Conservation (phyloP, 257 asterid genomes). For the Petunia axillaris region DNA sequence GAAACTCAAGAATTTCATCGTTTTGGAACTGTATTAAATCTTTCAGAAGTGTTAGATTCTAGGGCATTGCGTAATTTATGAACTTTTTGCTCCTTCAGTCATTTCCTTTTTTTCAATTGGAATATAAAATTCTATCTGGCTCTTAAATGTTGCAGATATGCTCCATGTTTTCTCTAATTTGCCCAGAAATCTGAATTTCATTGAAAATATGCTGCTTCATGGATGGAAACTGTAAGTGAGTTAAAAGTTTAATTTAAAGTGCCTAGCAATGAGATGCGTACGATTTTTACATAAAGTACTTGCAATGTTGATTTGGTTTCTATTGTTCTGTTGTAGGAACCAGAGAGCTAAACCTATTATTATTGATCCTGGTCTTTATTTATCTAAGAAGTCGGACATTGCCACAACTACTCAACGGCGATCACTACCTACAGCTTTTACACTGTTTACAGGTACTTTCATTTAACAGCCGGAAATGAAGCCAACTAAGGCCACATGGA, state of each 20-base stretch:
- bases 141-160: conserved; percentile 69
- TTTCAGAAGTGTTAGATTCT: background rate
- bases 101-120: background rate
- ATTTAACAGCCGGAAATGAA: background rate
- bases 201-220: conserved; percentile 80
- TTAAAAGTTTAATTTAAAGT: conserved; percentile 3
- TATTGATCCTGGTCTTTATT: conserved; percentile 92
- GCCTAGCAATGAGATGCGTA: background rate
- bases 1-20: background rate
- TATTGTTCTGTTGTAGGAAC: conserved; percentile 57
- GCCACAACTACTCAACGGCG: conserved; percentile 90
- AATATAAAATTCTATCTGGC: conserved; percentile 22
- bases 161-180: conserved; percentile 80
- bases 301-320: background rate
- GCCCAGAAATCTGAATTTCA: conserved; percentile 83
- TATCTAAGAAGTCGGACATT: conserved; percentile 85
- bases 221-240: conserved; percentile 95
- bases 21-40: background rate
- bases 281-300: background rate
- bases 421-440: conserved; percentile 85
- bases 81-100: background rate
- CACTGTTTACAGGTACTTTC: conserved; percentile 80
- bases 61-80: background rate
- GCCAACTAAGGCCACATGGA: background rate
- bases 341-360: conserved; percentile 95